A percentile compares a stretch with the other conserved stretches of the same genome.
These are phyloP conservation scores for Waltiozyma sp. DNA, from an alignment of 1,139 yeast species.

Conservation along the genomic window DNA sequence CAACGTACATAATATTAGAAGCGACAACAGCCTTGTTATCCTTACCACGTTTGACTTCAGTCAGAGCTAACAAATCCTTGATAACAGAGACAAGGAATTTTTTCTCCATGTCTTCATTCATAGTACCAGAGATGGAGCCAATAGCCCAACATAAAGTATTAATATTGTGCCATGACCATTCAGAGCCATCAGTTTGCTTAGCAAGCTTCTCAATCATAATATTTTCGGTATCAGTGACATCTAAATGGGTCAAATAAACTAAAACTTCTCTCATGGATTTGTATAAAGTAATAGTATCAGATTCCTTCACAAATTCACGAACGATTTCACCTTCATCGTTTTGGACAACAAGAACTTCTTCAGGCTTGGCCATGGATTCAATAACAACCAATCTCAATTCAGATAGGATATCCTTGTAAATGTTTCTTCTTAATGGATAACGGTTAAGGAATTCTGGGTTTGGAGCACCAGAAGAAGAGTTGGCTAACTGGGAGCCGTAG, in stretches of 20 bases:
- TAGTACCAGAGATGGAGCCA: slow-evolving; percentile 96
- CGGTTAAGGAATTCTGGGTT: slow-evolving; percentile 69
- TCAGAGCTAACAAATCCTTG: slow-evolving; percentile 78
- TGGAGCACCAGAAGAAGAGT: slow-evolving; percentile 68
- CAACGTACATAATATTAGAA: slow-evolving; percentile 96
- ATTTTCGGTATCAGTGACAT: slow-evolving; percentile 86
- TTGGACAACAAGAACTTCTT: slow-evolving; percentile 91
- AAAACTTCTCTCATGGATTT: slow-evolving; percentile 92
- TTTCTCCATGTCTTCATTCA: slow-evolving; percentile 97
- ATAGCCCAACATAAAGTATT: slow-evolving; percentile 99
- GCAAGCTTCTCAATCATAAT: slow-evolving; percentile 89
- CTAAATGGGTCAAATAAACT: slow-evolving; percentile 90
- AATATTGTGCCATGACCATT: slow-evolving; percentile 98
- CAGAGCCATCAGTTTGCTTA: slow-evolving; percentile 88
- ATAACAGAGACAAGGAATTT: slow-evolving; percentile 86
- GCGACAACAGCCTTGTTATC: slow-evolving; percentile 99
- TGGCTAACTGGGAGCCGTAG: slow-evolving; percentile 38
- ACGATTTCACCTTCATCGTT: slow-evolving; percentile 99
- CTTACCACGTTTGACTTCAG: slow-evolving; percentile 94
- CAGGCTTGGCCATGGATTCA: slow-evolving; percentile 97
- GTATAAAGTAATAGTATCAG: slow-evolving; percentile 91
- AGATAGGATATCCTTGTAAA: slow-evolving; percentile 64
- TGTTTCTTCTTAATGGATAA: slow-evolving; percentile 78
- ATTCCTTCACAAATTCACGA: slow-evolving; percentile 91
- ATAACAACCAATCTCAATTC: slow-evolving; percentile 82